Base-by-base conservation (phyloP, 257 asterid species). In the Hygrophila difformis region DNA sequence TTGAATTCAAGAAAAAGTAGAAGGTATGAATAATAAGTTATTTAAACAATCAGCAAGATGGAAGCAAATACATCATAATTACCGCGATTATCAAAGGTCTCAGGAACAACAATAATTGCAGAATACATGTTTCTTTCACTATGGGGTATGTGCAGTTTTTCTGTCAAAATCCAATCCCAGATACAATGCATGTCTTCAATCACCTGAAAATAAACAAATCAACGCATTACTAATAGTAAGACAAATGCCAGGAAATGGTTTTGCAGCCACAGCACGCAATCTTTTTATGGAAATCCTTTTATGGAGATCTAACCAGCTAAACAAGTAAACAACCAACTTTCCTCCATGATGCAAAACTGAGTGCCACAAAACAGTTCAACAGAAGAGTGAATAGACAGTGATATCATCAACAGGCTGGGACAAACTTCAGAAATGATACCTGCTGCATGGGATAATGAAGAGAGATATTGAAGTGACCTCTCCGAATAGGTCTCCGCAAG, bases 381-480 rank as follows among this genome's bases (percentile, higher is more conserved):
- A 26, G 0, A 26, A 26, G 8, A 26, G 8, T 26, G 31, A 26
- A 8, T 26, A 0, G 31, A 26, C 31, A 26, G 31, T 12, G 16
- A 22, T 35, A 45, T 54, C 15, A 26, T n/a, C 44, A 9, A 49
- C 23, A 61, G 19, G 17, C 15, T 18, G 16, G 28, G 34, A 18
- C 26, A 23, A 31, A 64, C 41, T 35, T 13, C 13, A 19, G 39
- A 57, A 47, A 37, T 23, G 21, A 47, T 66, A 91, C 98, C 94
- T 91, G 96, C 73, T 85, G 96, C 72, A 69, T 55, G 40, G 96
- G 75, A 66, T 86, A 91, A 72, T 82, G 68, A 54, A 72, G 69
- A 66, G 98, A 91, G 51, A 82, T 75, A 65, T 86, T 91, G 65
- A 91, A 75, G 67, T 83, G 96, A 28, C 98, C 98, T 67, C 98